These are phyloP conservation scores for Pneumocystis oryctolagi DNA, from an alignment of 1,139 yeast species.

Conservation along the genomic window DNA sequence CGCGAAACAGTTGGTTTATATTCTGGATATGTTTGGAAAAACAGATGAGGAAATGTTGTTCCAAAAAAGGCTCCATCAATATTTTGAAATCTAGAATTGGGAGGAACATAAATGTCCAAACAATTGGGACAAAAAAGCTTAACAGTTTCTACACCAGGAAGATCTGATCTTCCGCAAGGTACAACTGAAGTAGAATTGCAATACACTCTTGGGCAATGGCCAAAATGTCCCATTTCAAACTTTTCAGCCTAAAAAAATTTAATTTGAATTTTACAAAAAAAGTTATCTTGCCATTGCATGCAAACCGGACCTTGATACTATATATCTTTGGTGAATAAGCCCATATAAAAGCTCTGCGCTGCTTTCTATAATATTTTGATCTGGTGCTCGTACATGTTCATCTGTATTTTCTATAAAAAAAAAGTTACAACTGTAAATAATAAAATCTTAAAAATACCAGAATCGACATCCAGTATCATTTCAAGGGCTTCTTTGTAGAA, in stretches of 20 bases:
- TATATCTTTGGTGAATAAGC: slow-evolving; percentile 81
- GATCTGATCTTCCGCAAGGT: slow-evolving; percentile 84
- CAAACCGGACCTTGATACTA: slow-evolving; percentile 77
- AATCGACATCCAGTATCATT: slow-evolving; percentile 70
- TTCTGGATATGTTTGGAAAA: slow-evolving; percentile 79
- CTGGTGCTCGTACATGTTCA: slow-evolving; percentile 33
- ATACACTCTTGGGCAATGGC: slow-evolving; percentile 76
- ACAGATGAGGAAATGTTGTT: slow-evolving; percentile 84
- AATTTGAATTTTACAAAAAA: background rate
- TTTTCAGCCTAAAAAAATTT: slow-evolving; percentile 44
- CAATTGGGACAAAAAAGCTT: slow-evolving; percentile 89
- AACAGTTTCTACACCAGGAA: slow-evolving; percentile 84
- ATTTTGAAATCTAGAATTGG: slow-evolving; percentile 66
- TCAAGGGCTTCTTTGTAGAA: slow-evolving; percentile 85
- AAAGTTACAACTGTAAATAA: background rate
- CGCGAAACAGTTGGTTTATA: slow-evolving; percentile 23
- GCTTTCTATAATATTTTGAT: slow-evolving; percentile 54
- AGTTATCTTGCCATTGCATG: slow-evolving; percentile 45
- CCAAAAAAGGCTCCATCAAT: slow-evolving; percentile 97
- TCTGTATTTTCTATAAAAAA: slow-evolving; percentile 2
- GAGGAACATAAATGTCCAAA: slow-evolving; percentile 76
- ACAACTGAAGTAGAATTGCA: slow-evolving; percentile 87
- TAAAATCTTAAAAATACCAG: slow-evolving; percentile 13
- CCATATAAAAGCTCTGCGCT: slow-evolving; percentile 89
- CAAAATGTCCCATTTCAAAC: slow-evolving; percentile 78